phyloP scores from a whole-genome alignment of 805 yeast species.

The Candida arabinofermentans region DNA sequence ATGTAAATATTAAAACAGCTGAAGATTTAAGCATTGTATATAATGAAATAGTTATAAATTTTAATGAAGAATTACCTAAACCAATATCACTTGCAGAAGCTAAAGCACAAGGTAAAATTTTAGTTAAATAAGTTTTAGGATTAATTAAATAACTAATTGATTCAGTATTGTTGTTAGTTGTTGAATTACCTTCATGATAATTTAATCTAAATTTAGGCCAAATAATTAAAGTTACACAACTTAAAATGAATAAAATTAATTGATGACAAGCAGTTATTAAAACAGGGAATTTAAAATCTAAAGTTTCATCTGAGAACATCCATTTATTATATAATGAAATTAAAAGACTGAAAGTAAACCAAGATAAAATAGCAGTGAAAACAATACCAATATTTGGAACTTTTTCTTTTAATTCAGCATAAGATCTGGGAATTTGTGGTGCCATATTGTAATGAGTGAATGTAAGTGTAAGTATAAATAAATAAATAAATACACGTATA shows the following conservation, averaged over 20 bases:
- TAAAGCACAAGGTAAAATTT: conserved; percentile 74
- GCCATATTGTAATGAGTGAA: background rate
- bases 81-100: conserved; percentile 92
- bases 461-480: background rate
- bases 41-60: conserved; percentile 68
- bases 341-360: conserved; percentile 66
- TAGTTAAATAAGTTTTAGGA: conserved; percentile 40
- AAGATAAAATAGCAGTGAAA: conserved; percentile 26
- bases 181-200: conserved; percentile 17
- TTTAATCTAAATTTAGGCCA: conserved; percentile 45
- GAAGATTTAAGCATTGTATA: conserved; percentile 90
- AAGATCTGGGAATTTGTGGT: conserved; percentile 18
- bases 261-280: conserved; percentile 81
- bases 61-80: conserved; percentile 74
- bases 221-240: conserved; percentile 40
- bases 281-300: conserved; percentile 76
- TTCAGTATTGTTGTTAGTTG: conserved; percentile 8
- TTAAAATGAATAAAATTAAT: conserved; percentile 51
- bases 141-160: conserved; percentile 20
- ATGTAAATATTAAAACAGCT: conserved; percentile 71
- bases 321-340: conserved; percentile 82
- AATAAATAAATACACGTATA: background rate
- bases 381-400: conserved; percentile 24
- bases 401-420: conserved; percentile 18
- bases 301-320: conserved; percentile 77